Evolutionary conservation across 2,329 filamentous ascomycete genomes (phyloP).

Genomic region (Pseudocercospora vitis): DNA sequence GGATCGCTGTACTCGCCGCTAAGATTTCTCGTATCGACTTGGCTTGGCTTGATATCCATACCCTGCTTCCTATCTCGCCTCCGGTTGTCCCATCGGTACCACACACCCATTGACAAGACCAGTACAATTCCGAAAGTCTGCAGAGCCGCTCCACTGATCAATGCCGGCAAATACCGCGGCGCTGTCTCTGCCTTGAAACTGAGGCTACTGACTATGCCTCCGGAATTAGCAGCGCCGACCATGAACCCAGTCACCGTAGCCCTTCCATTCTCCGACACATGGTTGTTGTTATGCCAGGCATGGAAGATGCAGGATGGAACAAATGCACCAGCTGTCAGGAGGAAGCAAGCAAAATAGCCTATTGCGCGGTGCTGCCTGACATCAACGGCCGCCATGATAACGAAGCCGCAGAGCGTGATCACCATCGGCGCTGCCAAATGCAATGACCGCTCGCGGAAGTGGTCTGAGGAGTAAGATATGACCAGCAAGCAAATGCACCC

Average conservation of each 20-base stretch:
- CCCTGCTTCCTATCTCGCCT: neutral
- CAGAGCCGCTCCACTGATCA: neutral
- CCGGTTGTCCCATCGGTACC: neutral
- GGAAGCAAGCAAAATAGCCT: constrained; percentile 6
- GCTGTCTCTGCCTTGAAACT: constrained; percentile 5
- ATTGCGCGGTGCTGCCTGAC: neutral
- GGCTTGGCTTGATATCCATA: neutral
- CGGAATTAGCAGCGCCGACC: neutral
- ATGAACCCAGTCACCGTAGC: neutral
- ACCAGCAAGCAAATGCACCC: neutral
- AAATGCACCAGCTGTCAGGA: neutral
- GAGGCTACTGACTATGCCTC: constrained; percentile 2
- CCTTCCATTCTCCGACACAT: constrained; percentile 3
- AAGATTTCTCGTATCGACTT: neutral
- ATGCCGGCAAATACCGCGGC: neutral
- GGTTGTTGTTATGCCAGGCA: constrained; percentile 6
- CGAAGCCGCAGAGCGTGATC: constrained; percentile 2
- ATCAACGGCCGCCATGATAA: constrained; percentile 3
- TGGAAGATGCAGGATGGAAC: constrained; percentile 5
- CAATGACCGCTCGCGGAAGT: constrained; percentile 2
- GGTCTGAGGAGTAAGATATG: neutral
- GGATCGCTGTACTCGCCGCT: neutral
- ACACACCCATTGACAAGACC: neutral
- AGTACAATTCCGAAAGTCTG: constrained; percentile 1
- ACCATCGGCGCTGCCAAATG: neutral